Evolutionary conservation across 306 rosid genomes (phyloP).

Genomic region (Ceratonia siliqua): DNA sequence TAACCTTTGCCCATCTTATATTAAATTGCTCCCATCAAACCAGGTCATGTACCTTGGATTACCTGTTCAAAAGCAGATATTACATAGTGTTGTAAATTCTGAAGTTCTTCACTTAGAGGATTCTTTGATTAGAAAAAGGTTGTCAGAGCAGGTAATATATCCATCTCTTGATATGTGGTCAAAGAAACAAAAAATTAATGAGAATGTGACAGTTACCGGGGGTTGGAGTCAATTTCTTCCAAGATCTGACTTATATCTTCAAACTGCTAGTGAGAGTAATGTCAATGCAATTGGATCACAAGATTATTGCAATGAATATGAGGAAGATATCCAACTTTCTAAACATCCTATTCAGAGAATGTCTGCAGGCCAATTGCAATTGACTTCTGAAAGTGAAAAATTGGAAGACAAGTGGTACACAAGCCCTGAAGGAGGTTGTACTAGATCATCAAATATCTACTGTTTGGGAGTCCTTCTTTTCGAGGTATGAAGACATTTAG

Average conservation of each 20-base stretch:
- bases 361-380: constrained; percentile 46
- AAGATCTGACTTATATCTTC: constrained; percentile 39
- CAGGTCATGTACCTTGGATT: constrained; percentile 64
- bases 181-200: constrained; percentile 61
- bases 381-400: constrained; percentile 42
- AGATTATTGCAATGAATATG: constrained; percentile 44
- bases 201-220: constrained; percentile 42
- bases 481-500: constrained; percentile 66
- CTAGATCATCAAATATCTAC: constrained; percentile 75
- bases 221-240: constrained; percentile 48
- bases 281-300: constrained; percentile 39
- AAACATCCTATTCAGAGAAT: constrained; percentile 47
- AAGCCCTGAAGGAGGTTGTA: constrained; percentile 85
- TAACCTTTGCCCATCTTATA: constrained; percentile 68
- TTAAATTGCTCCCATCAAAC: constrained; percentile 59
- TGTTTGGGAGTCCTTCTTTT: constrained; percentile 86
- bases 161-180: constrained; percentile 45
- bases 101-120: constrained; percentile 48
- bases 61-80: constrained; percentile 45
- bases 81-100: constrained; percentile 39
- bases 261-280: constrained; percentile 44
- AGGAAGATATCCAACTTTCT: constrained; percentile 35
- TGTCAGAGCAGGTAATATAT: constrained; percentile 48
- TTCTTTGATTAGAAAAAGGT: constrained; percentile 53
- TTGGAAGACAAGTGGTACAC: constrained; percentile 80